Base-by-base conservation (phyloP, 441 rosid genomes). In the Biscutella laevigata region DNA sequence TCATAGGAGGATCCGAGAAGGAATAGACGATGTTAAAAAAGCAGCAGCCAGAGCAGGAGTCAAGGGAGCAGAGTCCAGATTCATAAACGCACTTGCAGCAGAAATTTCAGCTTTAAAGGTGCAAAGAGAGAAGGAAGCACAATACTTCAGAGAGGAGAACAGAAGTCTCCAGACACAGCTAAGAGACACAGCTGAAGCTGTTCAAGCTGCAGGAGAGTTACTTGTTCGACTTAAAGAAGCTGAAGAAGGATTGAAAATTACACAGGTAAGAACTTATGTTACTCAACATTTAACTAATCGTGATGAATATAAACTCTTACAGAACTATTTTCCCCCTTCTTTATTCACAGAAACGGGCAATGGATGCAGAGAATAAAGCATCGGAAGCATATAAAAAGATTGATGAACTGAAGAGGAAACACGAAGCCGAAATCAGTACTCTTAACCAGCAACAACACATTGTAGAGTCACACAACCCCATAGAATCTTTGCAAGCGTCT, bases 181-280 rank as follows among this genome's bases (percentile, higher is more conserved):
- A 64, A 79, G 81, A 64, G 99, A 94, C 67, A 94, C 97, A 44
- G 96, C 91, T 57, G 95, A 89, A 77, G 99, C 99, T 59, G 96
- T 89, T 56, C 85, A 89, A 67, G 97, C 99, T 7, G 97, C 97
- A 1, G 91, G 99, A 7, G 99, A 94, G 71, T 71, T 94, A 45
- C 95, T 94, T 28, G 94, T 79, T 60, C 77, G 97, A 68, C 86
- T 89, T 41, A 89, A 83, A 69, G 97, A 94, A 77, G 88, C 96
- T 56, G 97, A 94, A 73, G 89, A 86, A 71, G 86, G 89, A 66
- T 76, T 82, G 39, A 77, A 57, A 55, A 63, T 66, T 47, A 87
- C 89, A 19, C 73, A 84, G 85, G 97, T 94, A 61, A 59, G n/a
- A n/a, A n/a, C n/a, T n/a, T n/a, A n/a, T n/a, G n/a, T n/a, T n/a